Evolutionary conservation across 2,329 filamentous ascomycete species (phyloP), one percentile per base, ranked within the genome.

Genomic region (Ophiostoma montium): DNA sequence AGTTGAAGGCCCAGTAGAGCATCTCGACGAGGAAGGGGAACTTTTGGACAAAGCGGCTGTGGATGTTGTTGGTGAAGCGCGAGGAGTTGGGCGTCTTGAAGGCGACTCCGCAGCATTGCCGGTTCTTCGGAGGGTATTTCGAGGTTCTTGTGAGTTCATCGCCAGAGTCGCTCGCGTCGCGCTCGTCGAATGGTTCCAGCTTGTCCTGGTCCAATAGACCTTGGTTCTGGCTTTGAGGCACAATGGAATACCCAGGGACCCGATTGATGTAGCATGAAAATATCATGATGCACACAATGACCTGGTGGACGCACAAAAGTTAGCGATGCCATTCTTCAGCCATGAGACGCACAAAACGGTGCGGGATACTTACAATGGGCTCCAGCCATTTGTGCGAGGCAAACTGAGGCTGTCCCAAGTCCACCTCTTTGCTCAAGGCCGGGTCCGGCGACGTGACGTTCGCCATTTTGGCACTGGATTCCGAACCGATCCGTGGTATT

Each of bases 1-100:
- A 42, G 39, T 42, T 42, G n/a, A 42, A 42, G 23, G 39, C 39
- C 39, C 39, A 42, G 39, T 42, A 42, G 8, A 42, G 30, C 39
- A 42, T 42, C 23, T 42, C 39, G 15, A 42, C 13, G 15, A 42
- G n/a, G 16, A 42, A 42, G 15, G 39, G 39, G 23, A 42, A 42
- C 39, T 42, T 42, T 42, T 42, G 39, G 21, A 42, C 9, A 23
- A 42, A 42, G 5, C 39, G 39, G 15, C 39, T 42, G 39, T 42
- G 39, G 3, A 23, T 21, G 23, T 42, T 16, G 39, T 42, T 42
- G 7, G 39, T 15, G 18, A 42, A 42, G 39, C 39, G 39, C 23
- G 39, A 42, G 21, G 39, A 16, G 23, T 42, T 42, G 39, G 39
- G 39, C 23, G 39, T 42, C n/a, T 30, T 5, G 15, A 42, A 42